Base-by-base conservation (phyloP, 176 grass and related monocot genomes). In the Olyra latifolia region DNA sequence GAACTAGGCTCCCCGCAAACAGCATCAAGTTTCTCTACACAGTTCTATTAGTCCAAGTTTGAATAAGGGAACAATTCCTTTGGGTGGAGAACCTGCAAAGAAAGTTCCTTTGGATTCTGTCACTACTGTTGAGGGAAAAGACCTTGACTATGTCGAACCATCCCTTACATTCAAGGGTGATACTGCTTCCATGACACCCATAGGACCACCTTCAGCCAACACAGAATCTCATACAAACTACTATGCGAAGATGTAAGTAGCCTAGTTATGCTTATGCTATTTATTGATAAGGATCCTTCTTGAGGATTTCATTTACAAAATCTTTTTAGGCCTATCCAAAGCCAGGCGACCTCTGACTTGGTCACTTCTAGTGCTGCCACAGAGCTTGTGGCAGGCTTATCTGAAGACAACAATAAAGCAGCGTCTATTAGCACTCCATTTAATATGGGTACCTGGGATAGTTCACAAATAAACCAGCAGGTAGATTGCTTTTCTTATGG, bases 401-500 rank as follows among this genome's bases (percentile, higher is more conserved):
- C 87, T 7, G 90, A 91, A 77, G 81, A 62, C 45, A 87, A 84
- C 70, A 87, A 82, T 81, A 82, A 84, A 82, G 32, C 76, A 25
- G 38, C 67, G 35, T 39, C 88, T 63, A 80, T 86, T 56, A 84
- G 66, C 72, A 63, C 90, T 91, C 65, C 86, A 57, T 77, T 91
- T 80, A 72, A 83, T 79, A 86, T 91, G 49, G 91, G 68, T 81
- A 86, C 86, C 42, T 93, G 92, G 92, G 92, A 89, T 75, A 89
- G 58, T 89, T 83, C 73, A 87, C 90, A 87, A 70, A 62, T 74
- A 64, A 94, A 83, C 84, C 90, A 93, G 57, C 96, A 93, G 92
- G 96, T 95, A 85, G 69, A 59, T 72, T 60, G 40, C 20, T 66
- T 83, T 79, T 83, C 14, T 43, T 13, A 61, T 35, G 55, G 43